A percentile compares a stretch with the other conserved stretches of the same genome.
Evolutionary conservation across 352 stramenopile species (phyloP).

Genomic region (Achlya hypogyna): DNA sequence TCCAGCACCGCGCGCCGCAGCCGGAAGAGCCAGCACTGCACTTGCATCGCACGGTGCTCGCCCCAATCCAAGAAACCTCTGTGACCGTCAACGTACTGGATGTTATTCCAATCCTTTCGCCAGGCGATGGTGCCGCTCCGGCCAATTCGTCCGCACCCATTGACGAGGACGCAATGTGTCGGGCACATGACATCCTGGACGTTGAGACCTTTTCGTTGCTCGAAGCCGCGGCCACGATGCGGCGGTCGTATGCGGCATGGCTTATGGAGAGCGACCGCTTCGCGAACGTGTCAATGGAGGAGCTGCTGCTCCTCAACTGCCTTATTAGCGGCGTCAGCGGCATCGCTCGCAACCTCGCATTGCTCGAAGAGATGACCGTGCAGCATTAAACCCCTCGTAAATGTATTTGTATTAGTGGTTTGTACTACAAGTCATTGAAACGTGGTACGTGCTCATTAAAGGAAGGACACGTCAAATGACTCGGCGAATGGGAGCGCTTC

Average conservation of each 20-base stretch:
- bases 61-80: neutral
- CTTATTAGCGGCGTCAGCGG: slow-evolving; percentile 66
- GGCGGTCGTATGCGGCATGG: slow-evolving; percentile 69
- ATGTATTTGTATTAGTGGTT: no score
- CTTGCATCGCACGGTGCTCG: neutral
- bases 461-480: no score
- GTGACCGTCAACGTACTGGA: neutral
- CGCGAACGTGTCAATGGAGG: slow-evolving; percentile 72
- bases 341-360: slow-evolving; percentile 58
- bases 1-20: slow-evolving; percentile 29
- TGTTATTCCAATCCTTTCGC: neutral
- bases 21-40: neutral
- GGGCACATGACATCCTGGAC: slow-evolving; percentile 72
- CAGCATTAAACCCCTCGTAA: slow-evolving; percentile 17
- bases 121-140: neutral
- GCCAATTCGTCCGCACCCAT: neutral
- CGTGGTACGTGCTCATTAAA: no score
- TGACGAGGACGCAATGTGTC: slow-evolving; percentile 35
- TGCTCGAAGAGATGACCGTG: slow-evolving; percentile 54
- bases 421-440: neutral
- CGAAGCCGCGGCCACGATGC: slow-evolving; percentile 65
- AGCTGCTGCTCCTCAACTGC: slow-evolving; percentile 75
- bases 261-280: slow-evolving; percentile 67
- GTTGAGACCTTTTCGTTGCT: slow-evolving; percentile 67
- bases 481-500: no score